Evolutionary conservation across 805 yeast genomes (phyloP).

Genomic region (Saccharomycopsis javanensis): DNA sequence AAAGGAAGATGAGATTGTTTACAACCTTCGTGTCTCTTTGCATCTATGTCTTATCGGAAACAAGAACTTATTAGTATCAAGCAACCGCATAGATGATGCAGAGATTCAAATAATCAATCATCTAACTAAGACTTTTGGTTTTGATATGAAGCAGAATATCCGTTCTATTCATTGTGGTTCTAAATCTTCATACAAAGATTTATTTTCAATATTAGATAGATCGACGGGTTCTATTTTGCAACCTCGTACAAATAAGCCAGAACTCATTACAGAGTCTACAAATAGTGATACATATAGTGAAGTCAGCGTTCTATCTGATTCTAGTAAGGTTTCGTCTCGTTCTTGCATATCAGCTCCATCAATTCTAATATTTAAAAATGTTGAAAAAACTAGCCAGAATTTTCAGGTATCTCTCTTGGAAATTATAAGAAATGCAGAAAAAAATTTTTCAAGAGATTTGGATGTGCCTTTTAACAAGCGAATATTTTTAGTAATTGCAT

Average conservation of each 20-base stretch:
- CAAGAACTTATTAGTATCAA: slow-evolving; percentile 14
- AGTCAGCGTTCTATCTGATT: neutral
- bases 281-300: neutral
- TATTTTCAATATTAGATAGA: neutral
- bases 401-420: slow-evolving; percentile 19
- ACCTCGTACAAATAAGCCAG: neutral
- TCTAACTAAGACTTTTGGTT: neutral
- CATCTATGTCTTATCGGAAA: slow-evolving; percentile 14
- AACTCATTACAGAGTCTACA: neutral
- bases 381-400: slow-evolving; percentile 9
- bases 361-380: slow-evolving; percentile 12
- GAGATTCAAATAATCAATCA: slow-evolving; percentile 10
- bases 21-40: slow-evolving; percentile 11
- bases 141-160: neutral
- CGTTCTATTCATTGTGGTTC: neutral
- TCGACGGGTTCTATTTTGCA: neutral
- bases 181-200: neutral
- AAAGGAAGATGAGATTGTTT: neutral
- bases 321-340: neutral
- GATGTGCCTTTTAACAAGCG: slow-evolving; percentile 5
- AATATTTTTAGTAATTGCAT: slow-evolving; percentile 20
- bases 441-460: neutral
- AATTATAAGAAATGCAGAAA: slow-evolving; percentile 10
- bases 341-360: neutral
- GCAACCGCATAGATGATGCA: neutral